Conservation (phyloP, 805 yeast genomes). For the Metschnikowia kunwiensis region DNA sequence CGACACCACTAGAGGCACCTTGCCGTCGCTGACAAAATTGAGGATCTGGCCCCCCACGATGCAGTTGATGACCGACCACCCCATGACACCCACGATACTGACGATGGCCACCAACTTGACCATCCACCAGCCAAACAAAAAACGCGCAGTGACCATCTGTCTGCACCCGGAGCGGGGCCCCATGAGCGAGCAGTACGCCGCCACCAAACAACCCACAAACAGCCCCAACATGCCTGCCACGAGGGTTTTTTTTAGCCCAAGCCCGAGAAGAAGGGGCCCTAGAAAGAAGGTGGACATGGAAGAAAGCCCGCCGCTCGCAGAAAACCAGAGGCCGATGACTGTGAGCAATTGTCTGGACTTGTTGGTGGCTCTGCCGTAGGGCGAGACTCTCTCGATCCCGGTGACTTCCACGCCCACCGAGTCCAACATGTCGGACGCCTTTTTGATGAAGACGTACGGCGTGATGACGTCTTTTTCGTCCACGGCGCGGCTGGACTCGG, state of each 20-base stretch:
- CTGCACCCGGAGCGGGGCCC: conserved; percentile 90
- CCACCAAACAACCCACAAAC: conserved; percentile 67
- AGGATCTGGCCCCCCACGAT: conserved; percentile 87
- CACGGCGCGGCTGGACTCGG: conserved; percentile 7
- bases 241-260: conserved; percentile 65
- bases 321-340: conserved; percentile 75
- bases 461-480: conserved; percentile 14
- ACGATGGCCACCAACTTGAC: conserved; percentile 73
- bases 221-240: conserved; percentile 62
- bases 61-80: conserved; percentile 93
- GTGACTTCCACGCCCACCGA: conserved; percentile 65
- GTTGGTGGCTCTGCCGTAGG: conserved; percentile 56
- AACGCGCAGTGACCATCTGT: conserved; percentile 82
- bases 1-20: conserved; percentile 70
- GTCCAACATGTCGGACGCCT: conserved; percentile 34
- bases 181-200: conserved; percentile 81
- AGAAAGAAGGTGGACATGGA: conserved; percentile 82
- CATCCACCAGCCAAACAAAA: conserved; percentile 81
- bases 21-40: conserved; percentile 59
- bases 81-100: conserved; percentile 71
- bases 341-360: conserved; percentile 30
- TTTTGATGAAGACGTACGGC: conserved; percentile 14
- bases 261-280: conserved; percentile 68
- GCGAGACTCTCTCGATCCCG: conserved; percentile 74
- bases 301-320: conserved; percentile 85